These are phyloP conservation scores for Sodiomyces alkalinus DNA, from an alignment of 2,329 filamentous ascomycete species.

Conservation along the genomic window DNA sequence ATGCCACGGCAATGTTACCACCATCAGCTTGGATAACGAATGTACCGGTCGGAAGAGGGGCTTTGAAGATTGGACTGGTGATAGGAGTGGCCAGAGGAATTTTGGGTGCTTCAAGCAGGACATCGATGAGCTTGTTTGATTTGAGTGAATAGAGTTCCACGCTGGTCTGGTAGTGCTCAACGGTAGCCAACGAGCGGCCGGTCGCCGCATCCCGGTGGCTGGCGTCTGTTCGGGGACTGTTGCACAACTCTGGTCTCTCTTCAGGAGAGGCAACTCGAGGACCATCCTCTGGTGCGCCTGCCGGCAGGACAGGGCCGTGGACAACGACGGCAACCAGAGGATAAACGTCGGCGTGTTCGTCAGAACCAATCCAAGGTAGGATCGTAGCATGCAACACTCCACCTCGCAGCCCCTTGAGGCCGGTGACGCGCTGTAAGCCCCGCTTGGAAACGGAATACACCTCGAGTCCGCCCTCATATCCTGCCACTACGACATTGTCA, in stretches of 20 bases:
- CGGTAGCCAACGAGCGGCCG: slow-evolving; percentile 19
- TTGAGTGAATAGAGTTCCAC: slow-evolving; percentile 80
- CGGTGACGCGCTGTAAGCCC: slow-evolving; percentile 53
- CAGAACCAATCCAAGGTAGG: slow-evolving; percentile 48
- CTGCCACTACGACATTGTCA: slow-evolving; percentile 58
- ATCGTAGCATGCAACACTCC: slow-evolving; percentile 73
- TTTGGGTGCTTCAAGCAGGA: slow-evolving; percentile 56
- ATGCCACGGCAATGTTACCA: slow-evolving; percentile 59
- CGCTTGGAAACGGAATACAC: slow-evolving; percentile 59
- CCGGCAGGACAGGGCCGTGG: slow-evolving; percentile 55
- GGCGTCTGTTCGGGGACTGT: slow-evolving; percentile 24
- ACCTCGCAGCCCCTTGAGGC: slow-evolving; percentile 63
- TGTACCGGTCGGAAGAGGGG: slow-evolving; percentile 56
- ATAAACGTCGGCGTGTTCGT: slow-evolving; percentile 39
- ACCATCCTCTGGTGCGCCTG: slow-evolving; percentile 22
- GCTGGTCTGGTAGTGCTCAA: slow-evolving; percentile 65
- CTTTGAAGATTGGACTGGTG: slow-evolving; percentile 47
- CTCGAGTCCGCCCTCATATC: slow-evolving; percentile 67
- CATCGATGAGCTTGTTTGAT: slow-evolving; percentile 55
- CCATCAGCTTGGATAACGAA: slow-evolving; percentile 60
- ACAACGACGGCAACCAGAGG: slow-evolving; percentile 68
- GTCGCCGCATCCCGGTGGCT: slow-evolving; percentile 20
- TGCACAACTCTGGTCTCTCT: slow-evolving; percentile 1
- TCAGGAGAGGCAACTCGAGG: no score
- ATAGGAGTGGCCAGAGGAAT: slow-evolving; percentile 42